Conservation (phyloP, 108 stramenopile genomes). For the Nitzschia sp. region DNA sequence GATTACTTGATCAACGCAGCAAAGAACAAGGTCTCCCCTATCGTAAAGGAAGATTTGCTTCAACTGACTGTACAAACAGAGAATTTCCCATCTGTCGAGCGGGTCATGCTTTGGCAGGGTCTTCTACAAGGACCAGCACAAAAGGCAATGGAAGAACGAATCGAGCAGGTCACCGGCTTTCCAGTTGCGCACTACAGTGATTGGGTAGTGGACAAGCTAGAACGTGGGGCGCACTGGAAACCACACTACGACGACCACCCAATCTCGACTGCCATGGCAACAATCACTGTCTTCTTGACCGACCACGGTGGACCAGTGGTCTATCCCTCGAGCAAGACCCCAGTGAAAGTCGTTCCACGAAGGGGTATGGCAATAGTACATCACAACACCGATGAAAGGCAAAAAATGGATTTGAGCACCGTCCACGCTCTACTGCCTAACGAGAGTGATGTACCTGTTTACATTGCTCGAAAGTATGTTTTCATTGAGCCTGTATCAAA, state of each 20-base stretch:
- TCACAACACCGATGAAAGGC: conserved; percentile 80
- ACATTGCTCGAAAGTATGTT: conserved; percentile 84
- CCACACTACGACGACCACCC: conserved; percentile 69
- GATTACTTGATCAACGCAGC: conserved; percentile 58
- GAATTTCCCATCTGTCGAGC: conserved; percentile 48
- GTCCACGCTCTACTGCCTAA: conserved; percentile 65
- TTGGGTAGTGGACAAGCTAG: conserved; percentile 73
- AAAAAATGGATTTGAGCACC: conserved; percentile 61
- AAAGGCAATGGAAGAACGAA: conserved; percentile 83
- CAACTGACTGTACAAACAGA: conserved; percentile 49
- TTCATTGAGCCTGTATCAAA: conserved; percentile 60
- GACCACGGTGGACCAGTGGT: conserved; percentile 66
- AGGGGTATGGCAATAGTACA: conserved; percentile 85
- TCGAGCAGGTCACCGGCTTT: conserved; percentile 89
- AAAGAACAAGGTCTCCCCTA: conserved; percentile 41
- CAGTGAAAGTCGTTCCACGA: conserved; percentile 65
- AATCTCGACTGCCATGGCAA: conserved; percentile 63
- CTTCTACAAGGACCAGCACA: conserved; percentile 50
- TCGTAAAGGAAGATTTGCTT: conserved; percentile 47
- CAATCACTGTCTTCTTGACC: conserved; percentile 80
- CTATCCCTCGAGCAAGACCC: conserved; percentile 55
- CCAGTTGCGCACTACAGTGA: conserved; percentile 77
- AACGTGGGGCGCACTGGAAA: conserved; percentile 54
- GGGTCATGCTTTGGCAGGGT: conserved; percentile 84
- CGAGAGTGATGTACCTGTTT: conserved; percentile 35